Conservation (phyloP, 257 asterid species). For the Solanum virginianum region DNA sequence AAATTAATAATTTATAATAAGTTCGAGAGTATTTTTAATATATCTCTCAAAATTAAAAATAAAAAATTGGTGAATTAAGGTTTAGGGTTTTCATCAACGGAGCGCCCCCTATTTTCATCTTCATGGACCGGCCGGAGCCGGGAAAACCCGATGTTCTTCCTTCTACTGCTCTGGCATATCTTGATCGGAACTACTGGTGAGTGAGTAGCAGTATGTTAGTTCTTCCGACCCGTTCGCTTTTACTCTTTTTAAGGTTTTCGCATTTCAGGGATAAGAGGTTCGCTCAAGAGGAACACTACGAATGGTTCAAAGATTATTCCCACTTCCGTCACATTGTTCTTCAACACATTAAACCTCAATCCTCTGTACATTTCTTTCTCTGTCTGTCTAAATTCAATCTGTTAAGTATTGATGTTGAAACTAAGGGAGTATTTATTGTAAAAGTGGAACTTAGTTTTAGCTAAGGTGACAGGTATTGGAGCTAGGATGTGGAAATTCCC, state of each 20-base stretch:
- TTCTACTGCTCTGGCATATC: conserved; percentile 60
- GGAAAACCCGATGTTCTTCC: conserved; percentile 38
- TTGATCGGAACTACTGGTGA: conserved; percentile 69
- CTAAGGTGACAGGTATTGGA: conserved; percentile 53
- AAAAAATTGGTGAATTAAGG: neutral
- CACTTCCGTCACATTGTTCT: conserved; percentile 71
- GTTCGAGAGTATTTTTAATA: too few species aligned
- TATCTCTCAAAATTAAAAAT: too few species aligned
- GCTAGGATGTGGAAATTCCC: conserved; percentile 97
- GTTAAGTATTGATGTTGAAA: neutral
- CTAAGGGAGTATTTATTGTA: neutral
- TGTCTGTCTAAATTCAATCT: neutral
- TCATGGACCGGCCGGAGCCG: conserved; percentile 9
- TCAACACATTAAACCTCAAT: conserved; percentile 37
- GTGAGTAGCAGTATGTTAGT: neutral
- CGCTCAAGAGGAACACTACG: conserved; percentile 88
- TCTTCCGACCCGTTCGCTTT: neutral
- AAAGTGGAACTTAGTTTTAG: neutral
- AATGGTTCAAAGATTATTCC: conserved; percentile 89
- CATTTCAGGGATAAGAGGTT: conserved; percentile 72
- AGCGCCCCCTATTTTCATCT: neutral
- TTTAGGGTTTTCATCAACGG: neutral
- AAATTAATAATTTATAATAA: too few species aligned
- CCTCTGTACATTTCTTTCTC: conserved; percentile 37
- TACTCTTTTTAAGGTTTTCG: neutral